Evolutionary conservation across 805 yeast genomes (phyloP), one percentile per base, ranked within the genome.

Genomic region (Hanseniaspora mollemarum): DNA sequence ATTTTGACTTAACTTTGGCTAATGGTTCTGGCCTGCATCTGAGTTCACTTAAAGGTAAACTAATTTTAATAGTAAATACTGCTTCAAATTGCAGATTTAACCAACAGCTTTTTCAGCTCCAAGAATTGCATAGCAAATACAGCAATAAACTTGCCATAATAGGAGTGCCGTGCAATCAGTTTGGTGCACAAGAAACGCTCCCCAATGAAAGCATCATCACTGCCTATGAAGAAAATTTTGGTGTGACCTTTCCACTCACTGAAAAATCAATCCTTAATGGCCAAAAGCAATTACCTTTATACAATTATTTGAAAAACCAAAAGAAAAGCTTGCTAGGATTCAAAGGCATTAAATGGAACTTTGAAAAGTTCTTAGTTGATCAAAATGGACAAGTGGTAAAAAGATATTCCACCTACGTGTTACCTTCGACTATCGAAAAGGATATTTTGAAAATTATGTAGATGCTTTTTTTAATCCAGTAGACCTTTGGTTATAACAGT

Each of bases 131-230:
- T 69, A 67, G 78, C 54, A 78, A 80, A 62, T 83, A 81, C 68
- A 67, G 73, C 48, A 78, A 75, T 53, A 59, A 75, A 5, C 69
- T 87, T 28, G 80, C 68, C 50, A 73, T 87, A 46, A 56, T 87
- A 36, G 95, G 87, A 1, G 85, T 87, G 75, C 96, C 96, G 49
- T 83, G 95, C 67, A 84, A 85, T 68, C 95, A 87, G 66, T 87
- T 87, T 61, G 92, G 84, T 26, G 74, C 62, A 74, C 94, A 75
- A 81, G 94, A 72, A 79, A 94, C 69, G 37, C 82, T 81, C 21
- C 63, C 74, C n/a, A 77, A 75, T 43, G 74, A 78, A 46, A 87
- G 84, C 63, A 85, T 87, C 58, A 78, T 77, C 33, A 64, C 72
- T 38, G 86, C 84, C 71, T 87, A 95, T 67, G 67, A 76, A 46